Evolutionary conservation across 192 early-diverging fungal genomes (phyloP), one percentile per base, ranked within the genome.

Genomic region (Backusella psychrophila): DNA sequence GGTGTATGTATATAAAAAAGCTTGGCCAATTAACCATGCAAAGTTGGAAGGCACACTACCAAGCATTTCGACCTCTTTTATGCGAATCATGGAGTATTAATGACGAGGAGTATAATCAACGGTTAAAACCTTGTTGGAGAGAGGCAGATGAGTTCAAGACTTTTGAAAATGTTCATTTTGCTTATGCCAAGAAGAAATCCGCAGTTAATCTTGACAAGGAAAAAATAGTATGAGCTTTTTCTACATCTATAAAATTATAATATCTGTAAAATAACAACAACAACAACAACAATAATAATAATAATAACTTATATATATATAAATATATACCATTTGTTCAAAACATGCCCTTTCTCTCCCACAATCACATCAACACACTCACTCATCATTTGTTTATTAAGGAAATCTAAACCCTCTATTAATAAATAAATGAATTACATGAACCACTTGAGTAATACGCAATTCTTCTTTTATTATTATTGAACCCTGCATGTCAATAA

Each of bases 161-260:
- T 19, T 83, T 78, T 75, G 82, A 83, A 68, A 83, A 83, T 71
- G 75, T 83, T 26, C 82, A 83, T 38, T 83, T 83, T 77, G 74
- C 82, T 33, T 83, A 83, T 72, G 82, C 70, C 0, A 78, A 83
- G 41, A 83, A 83, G 66, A 77, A 77, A 74, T 46, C 39, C 6
- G 14, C 29, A 42, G 15, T 26, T 19, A 52, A 44, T n/a, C 44
- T 33, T 35, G 8, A n/a, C 35, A 8, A 68, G 17, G 31, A 68
- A 9, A 9, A 36, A 68, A 19, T 68, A 19, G 15, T 68, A 68
- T 7, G 11, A 21, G 21, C 59, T 21, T 65, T 65, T 65, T 15
- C 38, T 39, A 39, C 38, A 3, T 17, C 15, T 66, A 33, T 36
- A 33, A 33, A 63, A 63, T 63, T 29, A 63, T 29, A 63, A 63